Conservation (phyloP, 1,284 basidiomycete species). For the Kalmanozyma brasiliensis region DNA sequence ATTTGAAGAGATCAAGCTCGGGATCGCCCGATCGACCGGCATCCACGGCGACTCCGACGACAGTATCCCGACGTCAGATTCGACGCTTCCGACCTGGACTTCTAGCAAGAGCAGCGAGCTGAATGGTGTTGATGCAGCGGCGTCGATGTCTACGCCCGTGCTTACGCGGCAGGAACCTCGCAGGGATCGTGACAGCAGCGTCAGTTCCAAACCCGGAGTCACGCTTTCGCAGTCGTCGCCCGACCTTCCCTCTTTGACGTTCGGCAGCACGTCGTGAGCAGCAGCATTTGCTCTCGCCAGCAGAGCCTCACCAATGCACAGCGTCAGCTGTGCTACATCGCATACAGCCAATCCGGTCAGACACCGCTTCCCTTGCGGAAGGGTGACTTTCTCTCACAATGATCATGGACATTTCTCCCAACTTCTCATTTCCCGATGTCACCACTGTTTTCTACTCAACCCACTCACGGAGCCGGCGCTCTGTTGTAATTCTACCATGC, state of each 20-base stretch:
- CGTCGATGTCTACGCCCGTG: slow-evolving; percentile 6
- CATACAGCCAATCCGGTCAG: too few relatives aligned
- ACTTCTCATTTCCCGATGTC: neutral
- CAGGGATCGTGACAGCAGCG: slow-evolving; percentile 1
- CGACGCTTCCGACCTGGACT: slow-evolving; percentile 3
- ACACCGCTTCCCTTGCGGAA: too few relatives aligned
- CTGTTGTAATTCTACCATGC: slow-evolving; percentile 37
- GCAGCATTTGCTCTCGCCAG: too few relatives aligned
- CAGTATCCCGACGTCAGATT: slow-evolving; percentile 8
- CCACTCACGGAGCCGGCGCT: slow-evolving; percentile 30
- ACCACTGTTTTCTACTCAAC: neutral
- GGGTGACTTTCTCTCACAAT: too few relatives aligned
- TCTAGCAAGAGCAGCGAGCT: neutral
- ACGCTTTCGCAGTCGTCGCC: slow-evolving; percentile 30
- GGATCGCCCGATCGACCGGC: slow-evolving; percentile 30
- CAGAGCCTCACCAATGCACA: too few relatives aligned
- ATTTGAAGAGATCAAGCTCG: slow-evolving; percentile 77
- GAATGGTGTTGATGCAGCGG: slow-evolving; percentile 1
- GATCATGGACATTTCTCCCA: slow-evolving; percentile 11
- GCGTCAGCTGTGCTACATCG: too few relatives aligned
- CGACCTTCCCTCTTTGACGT: slow-evolving; percentile 19
- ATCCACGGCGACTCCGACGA: slow-evolving; percentile 24
- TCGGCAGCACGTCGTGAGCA: neutral
- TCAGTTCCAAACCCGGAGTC: neutral
- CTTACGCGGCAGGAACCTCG: slow-evolving; percentile 1